Evolutionary conservation across 225 moss, liverwort and hornwort species (phyloP), one percentile per base, ranked within the genome.

Genomic region (Sphagnum tenellum): DNA sequence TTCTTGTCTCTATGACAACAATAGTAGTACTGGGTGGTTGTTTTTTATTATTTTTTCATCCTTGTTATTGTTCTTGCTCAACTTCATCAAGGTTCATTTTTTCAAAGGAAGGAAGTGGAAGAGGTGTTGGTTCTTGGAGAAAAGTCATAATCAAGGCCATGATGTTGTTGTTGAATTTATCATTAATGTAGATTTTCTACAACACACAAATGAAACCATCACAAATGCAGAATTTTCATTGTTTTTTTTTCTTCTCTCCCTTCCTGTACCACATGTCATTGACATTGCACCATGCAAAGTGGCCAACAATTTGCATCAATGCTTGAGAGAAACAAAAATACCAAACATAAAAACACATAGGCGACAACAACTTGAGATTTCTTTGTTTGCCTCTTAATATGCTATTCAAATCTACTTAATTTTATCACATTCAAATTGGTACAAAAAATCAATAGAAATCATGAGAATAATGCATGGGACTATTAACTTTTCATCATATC

Each of bases 31-130:
- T n/a, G n/a, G n/a, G n/a, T n/a, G n/a, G n/a, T n/a, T n/a, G n/a
- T n/a, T n/a, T n/a, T n/a, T n/a, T n/a, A n/a, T n/a, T n/a, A n/a
- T n/a, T n/a, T n/a, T 77, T 73, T 44, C 75, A 75, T 49, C 60
- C 75, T 7, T 73, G 75, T 47, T 58, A 73, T 55, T 59, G 61
- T 7, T 77, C 74, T 9, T 69, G 72, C 70, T 79, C 83, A 9
- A 71, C 74, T 61, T 83, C 83, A 44, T 83, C 77, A 14, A 71
- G 67, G 0, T 69, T 81, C 55, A 81, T 75, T n/a, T 73, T 84
- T 55, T 84, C 84, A 69, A 78, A 81, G 3, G 80, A 80, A 0
- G 80, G 84, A 50, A 84, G 84, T 4, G 84, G 84, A 57, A 75
- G 80, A 62, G 79, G 77, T 7, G 73, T 81, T 45, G 84, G 84